Percentiles rank a stretch among this genome's conserved stretches.
phyloP scores from a whole-genome alignment of 441 rosid species.

The Mallotus repandus region DNA sequence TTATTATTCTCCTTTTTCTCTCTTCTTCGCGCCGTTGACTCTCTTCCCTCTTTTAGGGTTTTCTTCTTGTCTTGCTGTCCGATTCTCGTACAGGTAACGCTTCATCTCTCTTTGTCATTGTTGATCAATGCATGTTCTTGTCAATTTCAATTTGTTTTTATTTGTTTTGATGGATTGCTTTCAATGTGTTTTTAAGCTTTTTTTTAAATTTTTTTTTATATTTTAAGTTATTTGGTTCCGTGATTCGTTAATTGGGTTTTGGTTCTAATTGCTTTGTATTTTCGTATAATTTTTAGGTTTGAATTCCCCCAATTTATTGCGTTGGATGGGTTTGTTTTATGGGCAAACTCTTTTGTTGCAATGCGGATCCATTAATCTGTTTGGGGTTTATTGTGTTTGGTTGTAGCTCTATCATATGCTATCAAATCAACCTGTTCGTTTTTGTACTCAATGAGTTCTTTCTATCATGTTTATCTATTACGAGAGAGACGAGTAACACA shows the following conservation, averaged over 20 bases:
- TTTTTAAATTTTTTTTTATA: slow-evolving; percentile 2
- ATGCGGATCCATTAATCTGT: not conserved
- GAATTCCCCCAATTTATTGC: not conserved
- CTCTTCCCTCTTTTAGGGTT: not conserved
- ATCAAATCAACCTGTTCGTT: not conserved
- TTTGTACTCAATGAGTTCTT: not conserved
- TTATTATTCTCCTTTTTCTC: not conserved
- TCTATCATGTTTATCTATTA: not conserved
- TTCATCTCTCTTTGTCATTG: not conserved
- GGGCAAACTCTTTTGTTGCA: not conserved
- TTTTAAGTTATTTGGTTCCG: not conserved
- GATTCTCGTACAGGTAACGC: not conserved
- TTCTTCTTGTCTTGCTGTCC: not conserved
- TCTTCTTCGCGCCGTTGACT: not conserved
- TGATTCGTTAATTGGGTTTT: slow-evolving; percentile 4
- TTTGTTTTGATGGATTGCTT: not conserved
- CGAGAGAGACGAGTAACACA: not conserved
- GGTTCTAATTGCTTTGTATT: not conserved
- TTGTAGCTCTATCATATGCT: not conserved
- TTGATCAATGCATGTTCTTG: slow-evolving; percentile 13
- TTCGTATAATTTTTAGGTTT: not conserved
- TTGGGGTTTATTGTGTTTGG: not conserved
- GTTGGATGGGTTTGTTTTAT: not conserved
- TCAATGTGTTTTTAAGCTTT: slow-evolving; percentile 2
- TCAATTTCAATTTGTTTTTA: not conserved